phyloP scores from a whole-genome alignment of 495 filamentous ascomycete species.

The Hypoxylon subgilvum region DNA sequence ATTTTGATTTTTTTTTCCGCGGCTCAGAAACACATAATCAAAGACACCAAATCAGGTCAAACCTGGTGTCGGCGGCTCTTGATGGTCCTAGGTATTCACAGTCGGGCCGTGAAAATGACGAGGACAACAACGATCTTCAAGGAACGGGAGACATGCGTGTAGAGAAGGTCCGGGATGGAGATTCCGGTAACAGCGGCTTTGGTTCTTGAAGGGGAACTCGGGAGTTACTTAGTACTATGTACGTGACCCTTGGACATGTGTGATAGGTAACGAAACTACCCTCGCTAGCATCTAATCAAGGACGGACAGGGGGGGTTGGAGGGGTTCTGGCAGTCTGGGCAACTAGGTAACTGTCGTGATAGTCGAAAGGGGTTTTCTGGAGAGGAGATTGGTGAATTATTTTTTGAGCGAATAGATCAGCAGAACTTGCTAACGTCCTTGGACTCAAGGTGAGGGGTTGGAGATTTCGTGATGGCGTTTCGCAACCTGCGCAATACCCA shows the following conservation, averaged over 20 bases:
- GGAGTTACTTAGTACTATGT: conserved; percentile 11
- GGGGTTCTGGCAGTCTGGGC: not conserved
- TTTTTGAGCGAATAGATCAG: conserved; percentile 28
- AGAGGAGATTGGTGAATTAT: conserved; percentile 20
- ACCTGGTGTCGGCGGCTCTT: conserved; percentile 5
- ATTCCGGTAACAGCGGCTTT: conserved; percentile 29
- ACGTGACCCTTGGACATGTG: not conserved
- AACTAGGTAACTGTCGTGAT: conserved; percentile 30
- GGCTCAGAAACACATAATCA: no score
- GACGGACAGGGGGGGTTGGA: conserved; percentile 18
- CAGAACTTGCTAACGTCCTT: conserved; percentile 27
- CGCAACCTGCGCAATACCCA: conserved; percentile 27
- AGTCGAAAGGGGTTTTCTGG: conserved; percentile 8
- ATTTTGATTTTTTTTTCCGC: not conserved
- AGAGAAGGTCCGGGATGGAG: conserved; percentile 28
- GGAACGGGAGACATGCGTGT: conserved; percentile 19
- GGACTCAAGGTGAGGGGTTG: conserved; percentile 32
- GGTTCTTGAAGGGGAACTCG: conserved; percentile 15
- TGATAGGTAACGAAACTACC: conserved; percentile 15
- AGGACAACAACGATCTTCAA: conserved; percentile 10
- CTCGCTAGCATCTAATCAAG: conserved; percentile 14
- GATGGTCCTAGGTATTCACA: conserved; percentile 7
- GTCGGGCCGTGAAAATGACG: conserved; percentile 7
- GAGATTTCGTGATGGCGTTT: conserved; percentile 30
- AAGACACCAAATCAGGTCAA: not conserved